Evolutionary conservation across 306 rosid species (phyloP), one percentile per base, ranked within the genome.

Genomic region (Dryas alaskensis): DNA sequence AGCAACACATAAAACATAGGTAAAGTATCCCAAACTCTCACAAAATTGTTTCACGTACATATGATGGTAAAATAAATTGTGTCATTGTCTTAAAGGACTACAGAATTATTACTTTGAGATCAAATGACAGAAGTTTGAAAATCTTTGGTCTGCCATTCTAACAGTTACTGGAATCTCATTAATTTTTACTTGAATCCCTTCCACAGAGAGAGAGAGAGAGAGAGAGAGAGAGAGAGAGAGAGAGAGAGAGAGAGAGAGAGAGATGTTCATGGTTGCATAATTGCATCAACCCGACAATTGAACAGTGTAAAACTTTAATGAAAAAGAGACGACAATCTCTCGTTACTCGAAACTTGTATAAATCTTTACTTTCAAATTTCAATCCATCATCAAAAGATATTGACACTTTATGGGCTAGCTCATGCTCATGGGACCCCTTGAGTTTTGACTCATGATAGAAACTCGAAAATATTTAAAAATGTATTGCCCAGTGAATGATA

Each of bases 391-490:
- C 53, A 69, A 69, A 14, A 0, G 67, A 60, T 51, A 61, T 47
- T n/a, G 76, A 73, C 72, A 73, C 47, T 45, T 78, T 9, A 13
- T 72, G 55, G 31, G 67, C 12, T 31, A 31, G 37, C 37, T 31
- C 37, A 31, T 31, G 37, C 37, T 46, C 4, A 64, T 2, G 58
- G 82, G 86, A 75, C 69, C 78, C 81, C 22, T 6, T 22, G 5
- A 27, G 48, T 53, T 83, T 79, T 79, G 83, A 83, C 78, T 72
- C 75, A 62, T 70, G 19, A 54, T 27, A 25, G 12, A 47, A 62
- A n/a, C 44, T 68, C 43, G 22, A 31, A 22, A 72, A 10, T 25
- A 11, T 75, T 45, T 37, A 10, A 16, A 25, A 8, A 27, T 53
- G 52, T 54, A 58, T 17, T 67, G 70, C 72, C 69, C 22, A 13